A percentile compares a stretch with the other conserved stretches of the same genome.
Evolutionary conservation across 345 rosid species (phyloP).

Genomic region (rapeseed (Brassica napus)): DNA sequence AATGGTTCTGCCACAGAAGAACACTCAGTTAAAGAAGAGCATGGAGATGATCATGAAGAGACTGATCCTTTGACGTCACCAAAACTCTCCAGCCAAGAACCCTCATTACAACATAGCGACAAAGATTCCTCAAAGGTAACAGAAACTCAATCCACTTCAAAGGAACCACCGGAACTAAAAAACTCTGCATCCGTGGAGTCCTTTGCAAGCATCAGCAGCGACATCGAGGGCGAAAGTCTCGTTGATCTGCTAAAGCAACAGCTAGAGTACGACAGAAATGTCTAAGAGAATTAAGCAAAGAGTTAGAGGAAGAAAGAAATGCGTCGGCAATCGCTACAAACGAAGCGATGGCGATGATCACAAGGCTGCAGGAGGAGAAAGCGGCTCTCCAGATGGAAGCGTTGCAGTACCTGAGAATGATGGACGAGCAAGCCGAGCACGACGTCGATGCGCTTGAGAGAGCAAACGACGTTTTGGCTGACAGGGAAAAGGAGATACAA

Average conservation of each 20-base stretch:
- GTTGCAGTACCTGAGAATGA: conserved; percentile 79
- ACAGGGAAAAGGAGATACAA: conserved; percentile 69
- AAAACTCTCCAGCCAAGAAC: too few relatives aligned
- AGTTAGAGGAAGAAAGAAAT: conserved; percentile 75
- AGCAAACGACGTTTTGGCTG: conserved; percentile 65
- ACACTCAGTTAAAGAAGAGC: conserved; percentile 34
- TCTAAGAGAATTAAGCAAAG: conserved; percentile 51
- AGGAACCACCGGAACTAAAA: conserved; percentile 42
- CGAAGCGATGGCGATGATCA: conserved; percentile 89
- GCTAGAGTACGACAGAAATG: conserved; percentile 53
- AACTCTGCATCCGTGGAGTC: conserved; percentile 52
- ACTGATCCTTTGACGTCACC: conserved; percentile 19
- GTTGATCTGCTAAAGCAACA: conserved; percentile 56
- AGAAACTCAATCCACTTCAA: conserved; percentile 39
- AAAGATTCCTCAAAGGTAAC: conserved; percentile 27
- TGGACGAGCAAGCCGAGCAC: conserved; percentile 87
- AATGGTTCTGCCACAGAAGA: conserved; percentile 20
- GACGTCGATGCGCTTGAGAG: conserved; percentile 66
- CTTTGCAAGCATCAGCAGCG: conserved; percentile 55
- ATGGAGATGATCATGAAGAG: conserved; percentile 23
- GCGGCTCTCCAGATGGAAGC: conserved; percentile 83
- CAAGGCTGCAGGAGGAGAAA: conserved; percentile 81
- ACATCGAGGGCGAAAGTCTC: conserved; percentile 59
- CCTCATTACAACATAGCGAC: conserved; percentile 14
- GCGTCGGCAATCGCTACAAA: conserved; percentile 66